Base-by-base conservation (phyloP, 106 monocot species). In the Xerophyta viscosa region DNA sequence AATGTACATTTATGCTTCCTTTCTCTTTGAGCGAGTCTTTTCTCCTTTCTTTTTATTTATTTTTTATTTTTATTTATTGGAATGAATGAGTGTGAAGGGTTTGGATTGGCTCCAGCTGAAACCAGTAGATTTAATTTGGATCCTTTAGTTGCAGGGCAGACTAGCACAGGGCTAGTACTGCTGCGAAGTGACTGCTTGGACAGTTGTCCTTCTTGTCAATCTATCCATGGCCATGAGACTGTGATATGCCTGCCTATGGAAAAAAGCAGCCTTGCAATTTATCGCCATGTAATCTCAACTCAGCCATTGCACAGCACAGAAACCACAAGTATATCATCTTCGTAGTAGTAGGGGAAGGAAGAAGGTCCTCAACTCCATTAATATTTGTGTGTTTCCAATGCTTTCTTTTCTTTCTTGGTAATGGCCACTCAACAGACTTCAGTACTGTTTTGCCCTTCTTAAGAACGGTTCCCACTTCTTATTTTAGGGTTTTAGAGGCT, bases 121-220 rank as follows among this genome's bases (percentile, higher is more conserved):
- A 41, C 44, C 47, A 63, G 17, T 49, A 62, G 46, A 62, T 69
- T 46, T 64, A 21, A 60, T 42, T 45, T 31, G 55, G 39, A 70
- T 52, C 59, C 59, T 50, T 56, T 14, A 56, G 33, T 48, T 29
- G 50, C 49, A 61, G 27, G 48, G 62, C 23, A 57, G 54, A 42
- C 7, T 41, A 54, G 37, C 55, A 50, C 61, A 50, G 60, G 44
- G 56, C 20, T 52, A 27, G 58, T 68, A 67, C 76, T 72, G 64
- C 64, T 49, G 47, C 53, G 71, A 76, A 76, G 76, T 68, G 76
- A 72, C 81, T 72, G 64, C 21, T 76, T 67, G 27, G 63, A 70
- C 75, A 74, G 62, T 66, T 45, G 66, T 74, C 70, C 74, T 79
- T 20, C 46, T 55, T 72, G 58, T 29, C 58, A 62, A 62, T 72